A percentile compares a stretch with the other conserved stretches of the same genome.
phyloP scores from a whole-genome alignment of 306 rosid genomes.

The Vigna reflexopilosa region DNA sequence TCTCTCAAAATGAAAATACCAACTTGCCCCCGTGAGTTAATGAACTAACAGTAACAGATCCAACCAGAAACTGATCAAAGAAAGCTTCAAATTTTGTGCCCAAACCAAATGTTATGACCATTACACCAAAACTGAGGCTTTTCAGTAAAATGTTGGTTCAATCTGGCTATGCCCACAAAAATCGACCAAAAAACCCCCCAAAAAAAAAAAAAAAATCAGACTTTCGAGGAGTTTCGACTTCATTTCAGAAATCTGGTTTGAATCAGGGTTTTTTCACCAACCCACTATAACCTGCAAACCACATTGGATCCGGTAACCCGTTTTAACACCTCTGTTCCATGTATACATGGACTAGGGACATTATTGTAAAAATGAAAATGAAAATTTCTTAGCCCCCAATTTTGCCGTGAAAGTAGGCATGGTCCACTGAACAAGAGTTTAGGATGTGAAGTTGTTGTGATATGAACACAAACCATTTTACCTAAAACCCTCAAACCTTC shows the following conservation, averaged over 20 bases:
- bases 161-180: background rate
- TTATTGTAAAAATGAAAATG: slow-evolving; percentile 33
- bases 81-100: too few species aligned
- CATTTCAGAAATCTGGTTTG: background rate
- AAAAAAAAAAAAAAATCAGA: too few species aligned
- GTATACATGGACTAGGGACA: slow-evolving; percentile 30
- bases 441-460: slow-evolving; percentile 49
- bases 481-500: slow-evolving; percentile 43
- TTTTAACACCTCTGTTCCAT: background rate
- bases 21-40: slow-evolving; percentile 4
- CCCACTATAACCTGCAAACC: background rate
- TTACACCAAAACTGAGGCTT: background rate
- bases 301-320: background rate
- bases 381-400: slow-evolving; percentile 52
- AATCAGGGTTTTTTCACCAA: background rate
- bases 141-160: background rate
- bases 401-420: slow-evolving; percentile 75
- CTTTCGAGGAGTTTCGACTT: background rate
- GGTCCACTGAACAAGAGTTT: slow-evolving; percentile 26
- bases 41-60: background rate
- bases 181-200: background rate
- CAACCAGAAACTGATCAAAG: background rate
- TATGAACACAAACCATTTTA: slow-evolving; percentile 19
- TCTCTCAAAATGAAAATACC: background rate
- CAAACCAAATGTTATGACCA: background rate